Conservation (phyloP, 148 eudicot species). For the Chenopodium quinoa region DNA sequence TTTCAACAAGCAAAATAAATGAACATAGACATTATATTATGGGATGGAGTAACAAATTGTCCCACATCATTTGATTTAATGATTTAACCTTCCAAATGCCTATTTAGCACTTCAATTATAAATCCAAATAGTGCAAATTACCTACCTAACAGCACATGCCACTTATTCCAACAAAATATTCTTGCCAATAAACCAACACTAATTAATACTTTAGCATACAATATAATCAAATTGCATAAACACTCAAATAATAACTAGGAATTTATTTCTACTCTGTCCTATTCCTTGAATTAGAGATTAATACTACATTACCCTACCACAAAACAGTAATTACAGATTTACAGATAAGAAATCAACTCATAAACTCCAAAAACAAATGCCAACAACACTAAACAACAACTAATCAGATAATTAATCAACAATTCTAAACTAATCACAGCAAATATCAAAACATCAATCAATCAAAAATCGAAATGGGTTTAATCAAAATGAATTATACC, state of each 20-base stretch:
- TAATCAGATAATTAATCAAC: not conserved
- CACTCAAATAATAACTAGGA: not conserved
- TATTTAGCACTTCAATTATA: too few relatives aligned
- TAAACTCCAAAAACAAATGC: too few relatives aligned
- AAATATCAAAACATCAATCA: not conserved
- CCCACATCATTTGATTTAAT: too few relatives aligned
- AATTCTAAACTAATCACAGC: not conserved
- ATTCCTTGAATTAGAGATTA: not conserved
- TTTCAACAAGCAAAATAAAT: too few relatives aligned
- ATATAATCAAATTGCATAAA: not conserved
- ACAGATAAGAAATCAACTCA: too few relatives aligned
- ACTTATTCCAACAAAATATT: not conserved
- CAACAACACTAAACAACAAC: too few relatives aligned
- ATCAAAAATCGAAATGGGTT: not conserved
- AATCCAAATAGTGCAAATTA: too few relatives aligned
- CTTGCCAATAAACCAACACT: too few relatives aligned
- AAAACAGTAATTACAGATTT: not conserved
- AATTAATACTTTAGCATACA: not conserved
- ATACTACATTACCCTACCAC: not conserved
- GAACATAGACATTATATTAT: too few relatives aligned
- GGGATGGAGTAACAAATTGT: too few relatives aligned
- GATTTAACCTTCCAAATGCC: too few relatives aligned
- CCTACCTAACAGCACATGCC: too few relatives aligned
- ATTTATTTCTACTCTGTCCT: not conserved
- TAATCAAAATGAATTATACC: slow-evolving; percentile 14